Evolutionary conservation across 2,329 filamentous ascomycete genomes (phyloP), one percentile per base, ranked within the genome.

Genomic region (Colletotrichum sp.): DNA sequence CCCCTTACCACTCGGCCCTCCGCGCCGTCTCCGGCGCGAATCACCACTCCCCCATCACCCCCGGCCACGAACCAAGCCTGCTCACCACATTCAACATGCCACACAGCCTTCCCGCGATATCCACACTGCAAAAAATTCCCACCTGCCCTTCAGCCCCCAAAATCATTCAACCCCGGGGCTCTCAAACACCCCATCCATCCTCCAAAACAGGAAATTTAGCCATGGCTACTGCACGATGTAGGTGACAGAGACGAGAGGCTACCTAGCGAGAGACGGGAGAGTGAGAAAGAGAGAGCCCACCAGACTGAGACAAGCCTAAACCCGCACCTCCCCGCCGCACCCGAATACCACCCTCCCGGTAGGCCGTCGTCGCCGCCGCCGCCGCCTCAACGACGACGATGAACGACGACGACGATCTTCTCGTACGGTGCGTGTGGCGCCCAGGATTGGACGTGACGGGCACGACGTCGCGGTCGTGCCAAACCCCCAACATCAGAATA

Each of bases 261-360:
- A 44, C 15, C 34, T 36, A 36, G 36, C 36, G 36, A 44, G 36
- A 44, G 36, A 44, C 36, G 36, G 39, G 5, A 49, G 44, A 49
- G n/a, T 12, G 39, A n/a, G 16, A 44, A 1, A 49, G 6, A 49
- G 44, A 49, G n/a, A 49, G 64, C 64, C 70, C 73, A 76, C 73
- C 34, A 68, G n/a, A 60, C 70, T 76, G 69, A 76, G 70, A 76
- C 70, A 69, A 18, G 30, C n/a, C 57, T 39, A 28, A 15, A n/a
- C 18, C 28, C 59, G 16, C 59, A 13, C 16, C 69, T 34, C 64
- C 63, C 55, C 69, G 34, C 28, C 30, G 30, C 32, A 59, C 49
- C 70, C 70, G 70, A 65, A 69, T 64, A 65, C 73, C 34, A 76
- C 70, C 64, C 64, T 67, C 73, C 44, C 44, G 59, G 69, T 71